phyloP scores from a whole-genome alignment of 345 rosid genomes.

The Gossypium turneri region DNA sequence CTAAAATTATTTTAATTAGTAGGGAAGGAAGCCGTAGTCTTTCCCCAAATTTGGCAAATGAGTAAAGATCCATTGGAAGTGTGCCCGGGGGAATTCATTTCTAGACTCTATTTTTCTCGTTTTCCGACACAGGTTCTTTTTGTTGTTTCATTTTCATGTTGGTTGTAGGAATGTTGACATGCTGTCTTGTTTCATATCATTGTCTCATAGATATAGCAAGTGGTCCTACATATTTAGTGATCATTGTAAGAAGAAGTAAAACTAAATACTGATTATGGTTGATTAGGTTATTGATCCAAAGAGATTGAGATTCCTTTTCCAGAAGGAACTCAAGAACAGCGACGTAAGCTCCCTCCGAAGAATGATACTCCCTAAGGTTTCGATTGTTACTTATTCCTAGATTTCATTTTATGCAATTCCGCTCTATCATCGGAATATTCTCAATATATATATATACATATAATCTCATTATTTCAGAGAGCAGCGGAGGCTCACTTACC shows the following conservation, averaged over 20 bases:
- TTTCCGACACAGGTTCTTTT: background rate
- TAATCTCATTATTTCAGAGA: slow-evolving; percentile 43
- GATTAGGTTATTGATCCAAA: slow-evolving; percentile 56
- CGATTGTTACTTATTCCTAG: background rate
- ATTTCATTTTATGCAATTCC: background rate
- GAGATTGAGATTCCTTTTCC: slow-evolving; percentile 75
- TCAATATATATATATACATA: background rate
- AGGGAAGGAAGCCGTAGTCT: background rate
- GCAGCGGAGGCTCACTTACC: slow-evolving; percentile 94
- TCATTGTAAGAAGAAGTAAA: slow-evolving; percentile 12
- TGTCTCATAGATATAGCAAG: background rate
- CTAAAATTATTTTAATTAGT: background rate
- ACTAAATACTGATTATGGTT: background rate
- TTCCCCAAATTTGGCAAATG: slow-evolving; percentile 2
- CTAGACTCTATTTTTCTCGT: background rate
- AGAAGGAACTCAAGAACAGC: slow-evolving; percentile 73
- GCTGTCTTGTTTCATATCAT: background rate
- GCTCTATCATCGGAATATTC: background rate
- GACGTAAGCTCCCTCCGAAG: slow-evolving; percentile 89
- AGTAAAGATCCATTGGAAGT: background rate
- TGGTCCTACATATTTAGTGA: background rate
- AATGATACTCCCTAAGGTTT: slow-evolving; percentile 95
- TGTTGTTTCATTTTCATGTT: background rate
- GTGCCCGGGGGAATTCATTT: background rate
- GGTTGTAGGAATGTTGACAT: background rate